Base-by-base conservation (phyloP, 495 filamentous ascomycete genomes). In the Xylaria acuta region DNA sequence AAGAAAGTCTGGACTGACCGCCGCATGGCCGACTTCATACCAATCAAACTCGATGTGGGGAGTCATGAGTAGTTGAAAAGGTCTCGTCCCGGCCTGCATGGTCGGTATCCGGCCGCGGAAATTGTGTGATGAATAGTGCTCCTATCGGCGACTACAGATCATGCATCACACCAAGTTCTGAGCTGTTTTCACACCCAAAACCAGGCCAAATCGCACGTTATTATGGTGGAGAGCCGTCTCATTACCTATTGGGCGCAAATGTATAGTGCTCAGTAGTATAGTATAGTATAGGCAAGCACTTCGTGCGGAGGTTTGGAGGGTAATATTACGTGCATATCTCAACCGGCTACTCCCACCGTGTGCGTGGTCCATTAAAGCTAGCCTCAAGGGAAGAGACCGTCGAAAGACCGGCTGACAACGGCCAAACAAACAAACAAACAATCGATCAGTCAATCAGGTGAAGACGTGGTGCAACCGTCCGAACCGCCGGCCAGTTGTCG, bases 261-360 rank as follows among this genome's bases (percentile, higher is more conserved):
- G 30, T 22, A 51, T 51, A 67, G 60, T 16, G 11, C 36, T 60
- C 20, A 38, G 58, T 38, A 60, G 43, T 36, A 45, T 45, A 64
- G 9, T n/a, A 30, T 30, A 47, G 25, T 49, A 34, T 38, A 38
- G 36, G 25, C 34, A 32, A 30, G 45, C 27, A 66, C 43, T 66
- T n/a, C 43, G 45, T 30, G 64, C 30, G 45, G 64, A 66, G 64
- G 47, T 51, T 67, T 69, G 43, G 40, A 60, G 25, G 5, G 67
- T 38, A 69, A 59, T 59, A 69, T 69, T 69, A 69, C 67, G 54
- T 69, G 67, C 67, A 69, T 62, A 62, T 69, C 67, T 69, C 22
- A 56, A 54, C 34, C 47, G 12, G 47, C 25, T 56, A 32, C 53
- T 27, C 22, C 51, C 30, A 54, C 22, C 51, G 22, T 54, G 27